phyloP scores from a whole-genome alignment of 345 rosid genomes.

The Draba incana region DNA sequence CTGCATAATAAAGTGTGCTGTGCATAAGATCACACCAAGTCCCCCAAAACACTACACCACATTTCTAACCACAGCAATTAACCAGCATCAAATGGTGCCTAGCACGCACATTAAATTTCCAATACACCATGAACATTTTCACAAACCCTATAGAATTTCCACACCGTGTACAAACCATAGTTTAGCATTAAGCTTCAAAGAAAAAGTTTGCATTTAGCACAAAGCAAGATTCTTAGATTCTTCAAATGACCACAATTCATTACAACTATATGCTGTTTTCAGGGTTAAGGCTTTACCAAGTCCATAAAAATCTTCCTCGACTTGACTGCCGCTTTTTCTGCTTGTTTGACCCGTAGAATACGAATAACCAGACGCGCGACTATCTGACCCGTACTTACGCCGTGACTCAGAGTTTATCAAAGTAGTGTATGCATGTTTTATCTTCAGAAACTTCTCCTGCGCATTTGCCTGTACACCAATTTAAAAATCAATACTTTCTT shows the following conservation, averaged over 20 bases:
- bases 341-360: slow-evolving; percentile 53
- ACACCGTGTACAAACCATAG: slow-evolving; percentile 2
- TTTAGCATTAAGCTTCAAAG: neutral
- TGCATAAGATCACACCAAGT: slow-evolving; percentile 56
- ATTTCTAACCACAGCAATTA: slow-evolving; percentile 21
- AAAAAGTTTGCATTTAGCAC: neutral
- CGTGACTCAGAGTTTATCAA: slow-evolving; percentile 72
- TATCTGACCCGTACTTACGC: slow-evolving; percentile 56
- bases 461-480: slow-evolving; percentile 62
- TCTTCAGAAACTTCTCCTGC: slow-evolving; percentile 58
- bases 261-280: neutral
- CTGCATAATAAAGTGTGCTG: slow-evolving; percentile 76
- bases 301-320: slow-evolving; percentile 89
- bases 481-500: neutral
- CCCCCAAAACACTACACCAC: slow-evolving; percentile 20
- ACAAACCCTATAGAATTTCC: slow-evolving; percentile 3
- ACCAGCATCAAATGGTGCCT: neutral
- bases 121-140: neutral
- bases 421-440: slow-evolving; percentile 56
- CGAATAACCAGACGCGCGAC: slow-evolving; percentile 60
- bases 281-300: slow-evolving; percentile 58
- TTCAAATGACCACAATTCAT: slow-evolving; percentile 3
- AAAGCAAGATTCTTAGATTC: slow-evolving; percentile 1
- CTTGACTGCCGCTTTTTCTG: slow-evolving; percentile 41
- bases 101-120: neutral